Base-by-base conservation (phyloP, 371 early-diverging fungal species). In the Mortierella sp. region DNA sequence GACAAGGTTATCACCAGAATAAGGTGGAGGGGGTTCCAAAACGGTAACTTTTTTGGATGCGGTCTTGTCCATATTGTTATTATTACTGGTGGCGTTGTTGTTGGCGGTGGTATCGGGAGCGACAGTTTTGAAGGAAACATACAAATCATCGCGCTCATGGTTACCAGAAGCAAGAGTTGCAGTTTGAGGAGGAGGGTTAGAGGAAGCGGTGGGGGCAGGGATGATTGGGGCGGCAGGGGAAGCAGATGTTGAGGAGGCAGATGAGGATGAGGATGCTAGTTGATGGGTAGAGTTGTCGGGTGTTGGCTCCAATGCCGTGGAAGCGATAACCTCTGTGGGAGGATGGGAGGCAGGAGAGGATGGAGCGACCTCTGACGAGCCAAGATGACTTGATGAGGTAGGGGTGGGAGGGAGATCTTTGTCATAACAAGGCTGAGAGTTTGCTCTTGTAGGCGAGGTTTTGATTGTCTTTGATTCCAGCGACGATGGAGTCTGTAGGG, bases 371-470 rank as follows among this genome's bases (percentile, higher is more conserved):
- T 24, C 19, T 69, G 62, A 63, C 6, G 69, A 58, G 45, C 69
- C 67, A 22, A 70, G 69, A 55, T 77, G 77, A 57, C 68, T 77
- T 36, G 81, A 67, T 1, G 81, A 80, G 19, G 81, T 80, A 21
- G 81, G 81, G 21, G 81, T 80, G 15, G 81, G 81, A 2, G 81
- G 81, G 21, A 80, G 63, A 48, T 80, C 81, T 58, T 80, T 80
- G 45, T 80, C 81, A 63, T 79, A 79, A 61, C 55, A 67, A 13
- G 79, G 79, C 57, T 79, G 74, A 2, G 74, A 74, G 61, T 64
- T 33, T 10, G 68, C 58, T 47, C 71, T 63, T 22, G 70, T 55
- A 19, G 62, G 68, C 5, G 70, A 19, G 1, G 72, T 68, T 63
- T 72, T 72, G 69, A 77, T 57, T 47, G 69, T n/a, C 65, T 72